Percentiles rank a stretch among this genome's conserved stretches.
Evolutionary conservation across 768 basidiomycete species (phyloP).

Genomic region (Cantharellus anzutake): DNA sequence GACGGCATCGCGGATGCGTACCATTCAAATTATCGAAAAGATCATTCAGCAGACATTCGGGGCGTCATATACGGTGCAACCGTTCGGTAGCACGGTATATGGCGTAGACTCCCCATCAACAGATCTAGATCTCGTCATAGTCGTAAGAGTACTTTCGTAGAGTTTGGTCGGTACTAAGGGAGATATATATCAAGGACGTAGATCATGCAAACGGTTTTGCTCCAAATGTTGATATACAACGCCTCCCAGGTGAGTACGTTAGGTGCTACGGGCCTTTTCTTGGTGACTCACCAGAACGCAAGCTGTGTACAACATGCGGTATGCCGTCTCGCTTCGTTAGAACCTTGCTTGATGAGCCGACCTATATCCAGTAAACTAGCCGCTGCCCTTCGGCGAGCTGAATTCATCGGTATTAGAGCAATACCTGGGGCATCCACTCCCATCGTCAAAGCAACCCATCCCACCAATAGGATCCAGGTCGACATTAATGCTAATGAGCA

Average conservation of each 20-base stretch:
- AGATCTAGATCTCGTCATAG: conserved; percentile 34
- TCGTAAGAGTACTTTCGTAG: conserved; percentile 19
- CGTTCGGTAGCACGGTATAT: conserved; percentile 35
- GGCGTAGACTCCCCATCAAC: conserved; percentile 23
- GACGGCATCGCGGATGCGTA: too few species aligned
- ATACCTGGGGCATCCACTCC: conserved; percentile 21
- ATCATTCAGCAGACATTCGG: neutral
- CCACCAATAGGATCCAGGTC: conserved; percentile 22
- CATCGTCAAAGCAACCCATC: conserved; percentile 34
- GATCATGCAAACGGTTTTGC: too few species aligned
- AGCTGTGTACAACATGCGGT: neutral
- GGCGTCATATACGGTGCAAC: conserved; percentile 12
- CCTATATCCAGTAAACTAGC: conserved; percentile 17
- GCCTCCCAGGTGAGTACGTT: too few species aligned
- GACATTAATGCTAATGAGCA: conserved; percentile 48
- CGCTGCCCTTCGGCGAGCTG: conserved; percentile 14
- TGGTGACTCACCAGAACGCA: neutral
- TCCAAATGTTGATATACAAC: too few species aligned
- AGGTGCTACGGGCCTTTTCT: too few species aligned
- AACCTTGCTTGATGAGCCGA: too few species aligned
- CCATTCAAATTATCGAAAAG: too few species aligned
- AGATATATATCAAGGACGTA: neutral
- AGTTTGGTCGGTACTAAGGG: neutral
- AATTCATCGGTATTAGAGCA: conserved; percentile 16
- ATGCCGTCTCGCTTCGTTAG: conserved; percentile 1